Percentiles rank a stretch among this genome's conserved stretches.
Evolutionary conservation across 768 basidiomycete genomes (phyloP).

Genomic region (Phallus indusiatus): DNA sequence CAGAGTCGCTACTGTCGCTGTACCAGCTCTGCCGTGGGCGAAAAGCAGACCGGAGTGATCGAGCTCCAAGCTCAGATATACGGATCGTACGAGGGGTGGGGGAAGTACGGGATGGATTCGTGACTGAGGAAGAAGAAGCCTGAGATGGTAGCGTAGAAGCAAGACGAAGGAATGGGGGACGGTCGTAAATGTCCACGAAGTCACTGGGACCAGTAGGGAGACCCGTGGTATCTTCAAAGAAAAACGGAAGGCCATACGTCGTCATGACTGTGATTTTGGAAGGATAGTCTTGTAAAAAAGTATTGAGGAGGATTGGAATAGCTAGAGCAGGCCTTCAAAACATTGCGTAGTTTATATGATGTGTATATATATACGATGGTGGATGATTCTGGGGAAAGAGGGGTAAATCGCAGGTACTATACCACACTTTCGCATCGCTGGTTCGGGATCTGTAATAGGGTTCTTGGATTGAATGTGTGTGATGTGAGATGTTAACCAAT

Average conservation of each 20-base stretch:
- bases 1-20: slow-evolving; percentile 38
- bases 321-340: background rate
- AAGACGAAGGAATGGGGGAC: slow-evolving; percentile 17
- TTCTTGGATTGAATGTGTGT: background rate
- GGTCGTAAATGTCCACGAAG: slow-evolving; percentile 55
- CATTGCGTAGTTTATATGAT: background rate
- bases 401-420: background rate
- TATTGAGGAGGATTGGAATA: background rate
- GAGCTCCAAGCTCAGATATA: slow-evolving; percentile 45
- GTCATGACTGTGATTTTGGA: slow-evolving; percentile 22
- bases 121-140: slow-evolving; percentile 21
- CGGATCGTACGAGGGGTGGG: slow-evolving; percentile 26
- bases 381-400: background rate
- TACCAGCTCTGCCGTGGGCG: slow-evolving; percentile 26
- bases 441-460: background rate
- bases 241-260: slow-evolving; percentile 46
- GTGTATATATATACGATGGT: background rate
- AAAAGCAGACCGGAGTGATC: slow-evolving; percentile 22
- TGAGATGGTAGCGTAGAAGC: background rate
- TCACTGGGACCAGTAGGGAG: slow-evolving; percentile 39
- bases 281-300: background rate
- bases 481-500: background rate
- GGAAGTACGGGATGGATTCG: slow-evolving; percentile 28
- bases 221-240: slow-evolving; percentile 58
- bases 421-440: background rate